Conservation (phyloP, 495 filamentous ascomycete species). For the Annulohypoxylon moriforme region DNA sequence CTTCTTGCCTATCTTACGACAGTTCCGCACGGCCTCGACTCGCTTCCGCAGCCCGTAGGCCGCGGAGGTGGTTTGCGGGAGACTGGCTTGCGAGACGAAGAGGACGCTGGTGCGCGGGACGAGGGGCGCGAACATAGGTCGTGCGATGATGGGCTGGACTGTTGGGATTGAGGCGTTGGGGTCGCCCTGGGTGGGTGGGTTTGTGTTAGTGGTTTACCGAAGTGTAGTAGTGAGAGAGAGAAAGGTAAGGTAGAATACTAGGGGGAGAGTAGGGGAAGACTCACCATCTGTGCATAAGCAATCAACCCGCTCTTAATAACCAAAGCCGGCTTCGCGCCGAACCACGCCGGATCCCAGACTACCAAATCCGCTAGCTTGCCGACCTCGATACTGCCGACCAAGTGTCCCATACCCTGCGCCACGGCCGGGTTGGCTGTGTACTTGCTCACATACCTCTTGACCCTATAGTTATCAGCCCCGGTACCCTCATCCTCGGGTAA, state of each 20-base stretch:
- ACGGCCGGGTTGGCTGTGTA: constrained; percentile 98
- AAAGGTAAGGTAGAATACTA: not conserved
- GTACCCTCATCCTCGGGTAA: constrained; percentile 83
- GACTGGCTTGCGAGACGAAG: constrained; percentile 82
- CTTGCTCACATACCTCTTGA: constrained; percentile 94
- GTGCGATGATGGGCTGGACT: constrained; percentile 85
- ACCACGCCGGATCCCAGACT: constrained; percentile 85
- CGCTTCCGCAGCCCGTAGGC: constrained; percentile 82
- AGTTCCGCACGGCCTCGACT: constrained; percentile 82
- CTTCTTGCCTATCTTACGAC: constrained; percentile 82
- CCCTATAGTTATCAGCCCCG: constrained; percentile 90
- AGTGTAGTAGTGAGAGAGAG: not conserved
- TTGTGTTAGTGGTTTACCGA: not conserved
- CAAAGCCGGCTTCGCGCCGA: constrained; percentile 85
- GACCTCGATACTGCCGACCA: constrained; percentile 87
- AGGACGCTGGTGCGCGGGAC: constrained; percentile 79
- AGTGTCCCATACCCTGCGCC: constrained; percentile 90
- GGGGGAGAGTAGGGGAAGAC: constrained; percentile 27
- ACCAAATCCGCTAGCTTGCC: constrained; percentile 95
- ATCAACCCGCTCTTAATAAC: constrained; percentile 95
- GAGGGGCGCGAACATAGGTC: constrained; percentile 86
- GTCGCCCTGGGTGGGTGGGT: constrained; percentile 71
- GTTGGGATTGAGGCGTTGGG: constrained; percentile 93
- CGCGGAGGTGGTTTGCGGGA: constrained; percentile 72
- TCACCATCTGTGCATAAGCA: constrained; percentile 84